Conservation (phyloP, 306 rosid genomes). For the Glycyrrhiza uralensis region DNA sequence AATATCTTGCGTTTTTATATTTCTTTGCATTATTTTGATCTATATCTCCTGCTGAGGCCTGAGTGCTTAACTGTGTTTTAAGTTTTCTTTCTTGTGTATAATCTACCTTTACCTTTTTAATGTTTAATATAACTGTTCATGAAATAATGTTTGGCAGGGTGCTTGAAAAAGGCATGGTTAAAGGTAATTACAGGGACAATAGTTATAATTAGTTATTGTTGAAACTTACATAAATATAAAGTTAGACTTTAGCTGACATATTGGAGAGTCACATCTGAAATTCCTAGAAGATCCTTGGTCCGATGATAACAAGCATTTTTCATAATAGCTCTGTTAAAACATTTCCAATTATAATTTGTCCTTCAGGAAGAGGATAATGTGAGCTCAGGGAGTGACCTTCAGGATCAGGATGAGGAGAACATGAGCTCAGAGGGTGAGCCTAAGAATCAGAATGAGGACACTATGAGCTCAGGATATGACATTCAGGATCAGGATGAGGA, state of each 20-base stretch:
- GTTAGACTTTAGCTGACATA: background rate
- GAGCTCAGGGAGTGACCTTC: constrained; percentile 34
- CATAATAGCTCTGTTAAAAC: constrained; percentile 14
- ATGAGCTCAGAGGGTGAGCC: constrained; percentile 25
- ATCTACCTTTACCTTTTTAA: background rate
- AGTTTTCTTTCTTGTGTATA: background rate
- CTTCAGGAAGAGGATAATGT: constrained; percentile 49
- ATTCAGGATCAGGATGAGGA: constrained; percentile 46
- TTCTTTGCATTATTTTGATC: background rate
- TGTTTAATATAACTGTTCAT: background rate
- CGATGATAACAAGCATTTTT: background rate
- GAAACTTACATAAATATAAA: background rate
- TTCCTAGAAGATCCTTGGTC: constrained; percentile 16
- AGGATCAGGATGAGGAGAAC: constrained; percentile 31
- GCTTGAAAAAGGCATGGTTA: constrained; percentile 40
- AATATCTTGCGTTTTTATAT: background rate
- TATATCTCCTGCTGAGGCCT: constrained; percentile 10
- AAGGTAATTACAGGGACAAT: constrained; percentile 27
- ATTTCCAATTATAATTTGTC: constrained; percentile 34
- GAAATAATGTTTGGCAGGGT: constrained; percentile 51
- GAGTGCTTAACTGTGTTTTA: background rate
- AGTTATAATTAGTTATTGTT: background rate
- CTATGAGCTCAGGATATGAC: constrained; percentile 33
- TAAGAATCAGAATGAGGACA: constrained; percentile 40
- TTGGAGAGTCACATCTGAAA: background rate